phyloP scores from a whole-genome alignment of 495 filamentous ascomycete species.

The Neurospora sp. region DNA sequence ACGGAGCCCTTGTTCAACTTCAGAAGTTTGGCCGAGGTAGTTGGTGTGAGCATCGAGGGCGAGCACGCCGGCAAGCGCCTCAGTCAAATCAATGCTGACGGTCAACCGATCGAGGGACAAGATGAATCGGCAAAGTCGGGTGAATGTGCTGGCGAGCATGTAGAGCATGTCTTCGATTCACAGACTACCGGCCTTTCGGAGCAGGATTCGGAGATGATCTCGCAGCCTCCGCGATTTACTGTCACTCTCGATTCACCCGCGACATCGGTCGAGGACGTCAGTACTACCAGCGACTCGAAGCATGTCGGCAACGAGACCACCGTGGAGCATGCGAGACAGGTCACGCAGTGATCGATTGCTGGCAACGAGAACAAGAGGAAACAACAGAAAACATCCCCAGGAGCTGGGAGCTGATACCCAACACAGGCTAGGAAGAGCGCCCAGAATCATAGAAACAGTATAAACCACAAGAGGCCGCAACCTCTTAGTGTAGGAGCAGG shows the following conservation, averaged over 20 bases:
- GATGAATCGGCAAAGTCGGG: background rate
- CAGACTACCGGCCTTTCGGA: background rate
- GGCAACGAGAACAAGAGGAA: background rate
- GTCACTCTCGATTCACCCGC: constrained; percentile 33
- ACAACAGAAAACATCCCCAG: background rate
- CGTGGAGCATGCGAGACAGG: constrained; percentile 18
- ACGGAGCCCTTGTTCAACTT: constrained; percentile 87
- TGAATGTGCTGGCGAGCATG: constrained; percentile 1
- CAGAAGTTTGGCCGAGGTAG: constrained; percentile 74
- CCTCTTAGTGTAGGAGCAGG: background rate
- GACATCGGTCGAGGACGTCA: constrained; percentile 6
- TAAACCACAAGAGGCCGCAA: background rate
- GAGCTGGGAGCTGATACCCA: background rate
- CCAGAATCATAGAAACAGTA: background rate
- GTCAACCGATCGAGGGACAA: constrained; percentile 1
- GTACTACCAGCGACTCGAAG: constrained; percentile 23
- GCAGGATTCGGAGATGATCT: constrained; percentile 2
- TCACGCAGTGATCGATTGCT: constrained; percentile 22
- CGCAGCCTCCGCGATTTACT: constrained; percentile 24
- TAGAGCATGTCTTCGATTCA: background rate
- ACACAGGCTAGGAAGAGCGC: background rate
- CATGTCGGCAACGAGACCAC: constrained; percentile 25
- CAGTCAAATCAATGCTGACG: constrained; percentile 19
- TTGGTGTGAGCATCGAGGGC: constrained; percentile 47
- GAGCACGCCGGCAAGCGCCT: constrained; percentile 22